phyloP scores from a whole-genome alignment of 345 rosid species.

The Erodium maritimum region DNA sequence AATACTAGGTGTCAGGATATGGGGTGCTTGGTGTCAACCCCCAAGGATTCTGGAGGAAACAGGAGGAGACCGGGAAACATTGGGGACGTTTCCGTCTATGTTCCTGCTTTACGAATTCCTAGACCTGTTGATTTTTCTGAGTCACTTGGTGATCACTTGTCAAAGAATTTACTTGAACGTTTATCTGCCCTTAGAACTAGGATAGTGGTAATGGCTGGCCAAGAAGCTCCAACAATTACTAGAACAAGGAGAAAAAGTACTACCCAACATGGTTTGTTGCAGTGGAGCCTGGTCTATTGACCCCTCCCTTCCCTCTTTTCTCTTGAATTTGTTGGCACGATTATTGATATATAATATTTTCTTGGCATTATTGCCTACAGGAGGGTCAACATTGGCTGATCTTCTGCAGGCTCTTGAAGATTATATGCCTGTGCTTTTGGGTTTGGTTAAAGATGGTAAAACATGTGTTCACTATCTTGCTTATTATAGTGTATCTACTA shows the following conservation, averaged over 20 bases:
- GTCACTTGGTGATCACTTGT: slow-evolving; percentile 55
- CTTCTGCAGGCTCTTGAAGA: slow-evolving; percentile 97
- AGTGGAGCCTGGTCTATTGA: slow-evolving; percentile 4
- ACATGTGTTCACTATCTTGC: slow-evolving; percentile 3
- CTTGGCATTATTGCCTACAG: slow-evolving; percentile 27
- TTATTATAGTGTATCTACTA: not conserved
- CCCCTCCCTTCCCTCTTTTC: not conserved
- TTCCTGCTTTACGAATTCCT: slow-evolving; percentile 93
- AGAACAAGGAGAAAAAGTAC: slow-evolving; percentile 84
- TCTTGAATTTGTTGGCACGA: slow-evolving; percentile 1
- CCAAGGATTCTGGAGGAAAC: slow-evolving; percentile 67
- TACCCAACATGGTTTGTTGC: slow-evolving; percentile 79
- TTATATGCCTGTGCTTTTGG: slow-evolving; percentile 88
- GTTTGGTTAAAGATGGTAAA: slow-evolving; percentile 77
- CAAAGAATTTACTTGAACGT: slow-evolving; percentile 64
- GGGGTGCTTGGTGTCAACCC: slow-evolving; percentile 92
- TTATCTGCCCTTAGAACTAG: slow-evolving; percentile 83
- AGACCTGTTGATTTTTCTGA: slow-evolving; percentile 72
- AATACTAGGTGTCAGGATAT: slow-evolving; percentile 26
- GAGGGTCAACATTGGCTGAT: slow-evolving; percentile 87
- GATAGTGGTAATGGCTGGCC: slow-evolving; percentile 92
- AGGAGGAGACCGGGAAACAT: slow-evolving; percentile 77
- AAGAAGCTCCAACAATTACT: slow-evolving; percentile 91
- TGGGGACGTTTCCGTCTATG: slow-evolving; percentile 80
- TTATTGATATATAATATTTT: slow-evolving; percentile 14